These are phyloP conservation scores for Boletales sp. DNA, from an alignment of 768 basidiomycete genomes.

Conservation along the genomic window DNA sequence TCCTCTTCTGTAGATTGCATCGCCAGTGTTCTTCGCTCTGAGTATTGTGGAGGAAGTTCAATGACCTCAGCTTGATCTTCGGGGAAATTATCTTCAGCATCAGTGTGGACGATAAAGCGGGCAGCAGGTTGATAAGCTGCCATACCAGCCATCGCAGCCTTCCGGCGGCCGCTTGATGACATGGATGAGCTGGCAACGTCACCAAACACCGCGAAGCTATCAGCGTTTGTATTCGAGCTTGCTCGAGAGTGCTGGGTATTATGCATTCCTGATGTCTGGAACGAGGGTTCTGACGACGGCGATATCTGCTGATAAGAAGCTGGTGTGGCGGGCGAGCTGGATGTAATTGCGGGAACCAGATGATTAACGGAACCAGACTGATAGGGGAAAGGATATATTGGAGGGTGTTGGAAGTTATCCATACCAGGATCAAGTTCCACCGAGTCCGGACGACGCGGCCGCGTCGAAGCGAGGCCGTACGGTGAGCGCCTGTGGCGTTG, in stretches of 20 bases:
- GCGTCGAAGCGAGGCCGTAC: constrained; percentile 28
- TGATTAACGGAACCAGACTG: constrained; percentile 18
- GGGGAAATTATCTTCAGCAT: constrained; percentile 55
- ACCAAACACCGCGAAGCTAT: constrained; percentile 16
- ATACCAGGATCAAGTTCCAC: constrained; percentile 35
- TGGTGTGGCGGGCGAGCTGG: neutral
- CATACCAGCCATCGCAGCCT: constrained; percentile 53
- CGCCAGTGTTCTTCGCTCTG: constrained; percentile 41
- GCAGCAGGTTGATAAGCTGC: constrained; percentile 39
- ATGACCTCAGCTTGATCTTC: constrained; percentile 50
- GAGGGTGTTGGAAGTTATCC: constrained; percentile 30
- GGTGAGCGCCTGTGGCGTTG: constrained; percentile 19
- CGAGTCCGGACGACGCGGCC: constrained; percentile 32
- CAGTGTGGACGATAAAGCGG: constrained; percentile 66
- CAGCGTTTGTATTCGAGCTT: constrained; percentile 13
- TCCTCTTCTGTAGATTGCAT: constrained; percentile 2
- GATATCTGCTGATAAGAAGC: constrained; percentile 5
- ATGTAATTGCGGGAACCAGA: constrained; percentile 10
- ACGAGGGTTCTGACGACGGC: constrained; percentile 5
- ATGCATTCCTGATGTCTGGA: constrained; percentile 5
- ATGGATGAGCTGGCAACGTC: constrained; percentile 21
- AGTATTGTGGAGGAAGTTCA: constrained; percentile 76
- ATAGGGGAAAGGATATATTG: constrained; percentile 33
- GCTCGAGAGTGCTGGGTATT: constrained; percentile 12
- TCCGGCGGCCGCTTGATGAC: constrained; percentile 44